Conservation (phyloP, 352 stramenopile species). For the Pythium myriotylum region DNA sequence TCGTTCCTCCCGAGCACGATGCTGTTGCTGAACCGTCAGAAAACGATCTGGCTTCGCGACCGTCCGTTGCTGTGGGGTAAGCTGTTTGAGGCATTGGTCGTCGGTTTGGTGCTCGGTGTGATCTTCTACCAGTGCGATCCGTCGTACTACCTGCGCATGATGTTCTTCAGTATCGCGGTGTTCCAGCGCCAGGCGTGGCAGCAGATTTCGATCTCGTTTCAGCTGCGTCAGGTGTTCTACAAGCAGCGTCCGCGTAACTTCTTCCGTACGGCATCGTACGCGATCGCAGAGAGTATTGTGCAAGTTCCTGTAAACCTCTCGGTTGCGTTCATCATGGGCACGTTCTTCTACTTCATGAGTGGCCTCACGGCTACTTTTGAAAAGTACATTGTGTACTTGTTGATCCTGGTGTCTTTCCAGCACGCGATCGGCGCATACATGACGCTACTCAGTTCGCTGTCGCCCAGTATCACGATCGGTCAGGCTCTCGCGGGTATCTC, state of each 20-base stretch:
- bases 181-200: conserved; percentile 77
- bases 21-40: conserved; percentile 65
- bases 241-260: conserved; percentile 90
- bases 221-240: conserved; percentile 87
- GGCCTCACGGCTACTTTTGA: conserved; percentile 59
- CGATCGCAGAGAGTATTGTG: conserved; percentile 63
- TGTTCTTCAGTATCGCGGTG: conserved; percentile 69
- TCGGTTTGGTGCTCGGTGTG: conserved; percentile 80
- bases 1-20: conserved; percentile 44
- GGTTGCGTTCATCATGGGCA: conserved; percentile 58
- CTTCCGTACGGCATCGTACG: conserved; percentile 82
- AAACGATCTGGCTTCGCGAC: conserved; percentile 67
- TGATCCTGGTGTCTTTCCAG: conserved; percentile 77
- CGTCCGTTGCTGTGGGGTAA: conserved; percentile 63
- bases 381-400: conserved; percentile 81
- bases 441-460: conserved; percentile 54
- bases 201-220: conserved; percentile 69
- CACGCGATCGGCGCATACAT: conserved; percentile 70
- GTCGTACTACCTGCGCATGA: conserved; percentile 70
- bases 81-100: conserved; percentile 58
- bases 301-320: conserved; percentile 68
- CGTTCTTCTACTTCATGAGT: conserved; percentile 91
- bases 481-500: conserved; percentile 51
- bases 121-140: conserved; percentile 61
- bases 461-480: conserved; percentile 57